Evolutionary conservation across 768 basidiomycete species (phyloP).

Genomic region (Suillus cothurnatus): DNA sequence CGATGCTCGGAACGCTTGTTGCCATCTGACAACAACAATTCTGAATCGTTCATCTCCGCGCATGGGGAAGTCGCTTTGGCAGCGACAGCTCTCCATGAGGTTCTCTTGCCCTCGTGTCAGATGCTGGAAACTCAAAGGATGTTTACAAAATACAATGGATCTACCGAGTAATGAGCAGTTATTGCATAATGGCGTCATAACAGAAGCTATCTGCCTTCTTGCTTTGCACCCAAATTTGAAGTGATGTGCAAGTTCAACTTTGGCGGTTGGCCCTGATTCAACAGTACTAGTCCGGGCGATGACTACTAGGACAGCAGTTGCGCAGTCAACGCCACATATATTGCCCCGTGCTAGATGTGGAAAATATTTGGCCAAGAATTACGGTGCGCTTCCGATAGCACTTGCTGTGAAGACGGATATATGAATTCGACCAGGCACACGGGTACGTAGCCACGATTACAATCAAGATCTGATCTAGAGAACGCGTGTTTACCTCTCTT

Average conservation of each 20-base stretch:
- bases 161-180: too few species aligned
- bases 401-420: constrained; percentile 36
- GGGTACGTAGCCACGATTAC: constrained; percentile 28
- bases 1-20: constrained; percentile 4
- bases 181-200: background rate
- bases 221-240: background rate
- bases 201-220: background rate
- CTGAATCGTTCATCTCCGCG: constrained; percentile 1
- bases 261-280: background rate
- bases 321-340: constrained; percentile 4
- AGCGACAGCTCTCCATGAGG: background rate
- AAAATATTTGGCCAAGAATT: constrained; percentile 7
- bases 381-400: constrained; percentile 24
- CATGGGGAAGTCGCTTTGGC: background rate
- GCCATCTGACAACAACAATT: background rate
- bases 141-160: background rate
- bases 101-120: background rate
- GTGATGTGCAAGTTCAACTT: background rate
- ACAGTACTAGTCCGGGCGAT: constrained; percentile 12
- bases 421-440: constrained; percentile 39
- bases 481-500: constrained; percentile 31
- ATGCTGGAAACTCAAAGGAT: background rate
- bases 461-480: constrained; percentile 37
- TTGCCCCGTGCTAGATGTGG: constrained; percentile 13
- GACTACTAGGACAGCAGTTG: constrained; percentile 8